Conservation (phyloP, 2,329 filamentous ascomycete genomes). For the Ilyonectria robusta region DNA sequence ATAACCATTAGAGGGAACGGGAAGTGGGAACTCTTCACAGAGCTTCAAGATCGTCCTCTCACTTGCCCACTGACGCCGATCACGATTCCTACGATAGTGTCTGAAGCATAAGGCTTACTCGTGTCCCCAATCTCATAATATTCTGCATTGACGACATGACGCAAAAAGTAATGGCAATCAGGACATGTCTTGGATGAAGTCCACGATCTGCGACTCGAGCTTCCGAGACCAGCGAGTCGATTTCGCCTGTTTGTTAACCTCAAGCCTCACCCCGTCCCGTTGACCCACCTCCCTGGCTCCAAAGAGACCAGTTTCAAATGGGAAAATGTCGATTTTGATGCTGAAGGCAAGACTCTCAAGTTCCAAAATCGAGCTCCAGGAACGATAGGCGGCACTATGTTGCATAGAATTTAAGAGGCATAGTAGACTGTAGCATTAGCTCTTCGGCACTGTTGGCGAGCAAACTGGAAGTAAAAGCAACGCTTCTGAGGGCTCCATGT, state of each 20-base stretch:
- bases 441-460: neutral
- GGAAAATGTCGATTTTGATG: neutral
- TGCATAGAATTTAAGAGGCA: neutral
- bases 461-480: neutral
- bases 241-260: neutral
- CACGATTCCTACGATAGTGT: conserved; percentile 24
- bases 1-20: conserved; percentile 42
- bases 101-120: conserved; percentile 11
- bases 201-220: conserved; percentile 20
- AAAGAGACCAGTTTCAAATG: neutral
- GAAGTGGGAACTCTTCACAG: conserved; percentile 33
- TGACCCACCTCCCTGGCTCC: conserved; percentile 21
- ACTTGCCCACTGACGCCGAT: conserved; percentile 28
- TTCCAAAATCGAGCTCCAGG: neutral
- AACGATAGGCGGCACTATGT: neutral
- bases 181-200: conserved; percentile 41
- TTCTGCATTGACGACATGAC: conserved; percentile 15
- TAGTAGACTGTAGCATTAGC: neutral
- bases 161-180: conserved; percentile 16
- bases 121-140: neutral
- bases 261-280: conserved; percentile 23
- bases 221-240: conserved; percentile 12
- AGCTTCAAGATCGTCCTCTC: neutral
- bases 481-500: neutral
- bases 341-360: neutral